Percentiles rank a stretch among this genome's conserved stretches.
Evolutionary conservation across 768 basidiomycete species (phyloP).

Genomic region (Leccinellum albellum): DNA sequence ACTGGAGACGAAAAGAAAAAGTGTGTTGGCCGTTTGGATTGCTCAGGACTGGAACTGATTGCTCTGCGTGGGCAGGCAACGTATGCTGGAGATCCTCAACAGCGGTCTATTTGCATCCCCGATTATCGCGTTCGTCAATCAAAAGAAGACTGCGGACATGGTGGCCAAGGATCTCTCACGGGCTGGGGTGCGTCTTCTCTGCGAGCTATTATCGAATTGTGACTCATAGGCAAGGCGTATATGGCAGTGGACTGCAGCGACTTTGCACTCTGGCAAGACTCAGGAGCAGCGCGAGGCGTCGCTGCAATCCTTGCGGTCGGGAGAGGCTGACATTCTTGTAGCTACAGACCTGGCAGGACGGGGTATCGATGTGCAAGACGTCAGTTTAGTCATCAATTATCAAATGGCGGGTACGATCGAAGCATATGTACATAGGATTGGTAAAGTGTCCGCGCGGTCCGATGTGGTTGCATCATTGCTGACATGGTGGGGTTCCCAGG

Average conservation of each 20-base stretch:
- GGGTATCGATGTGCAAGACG: slow-evolving; percentile 98
- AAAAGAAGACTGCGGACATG: slow-evolving; percentile 99
- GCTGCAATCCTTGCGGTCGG: slow-evolving; percentile 78
- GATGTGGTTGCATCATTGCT: neutral
- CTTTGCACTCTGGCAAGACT: slow-evolving; percentile 94
- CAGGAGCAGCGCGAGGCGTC: slow-evolving; percentile 97
- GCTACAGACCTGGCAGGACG: slow-evolving; percentile 98
- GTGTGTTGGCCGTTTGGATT: slow-evolving; percentile 42
- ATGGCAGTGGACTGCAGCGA: slow-evolving; percentile 80
- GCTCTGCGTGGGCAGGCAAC: slow-evolving; percentile 47
- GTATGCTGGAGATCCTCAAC: slow-evolving; percentile 89
- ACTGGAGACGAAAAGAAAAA: slow-evolving; percentile 95
- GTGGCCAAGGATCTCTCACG: slow-evolving; percentile 92
- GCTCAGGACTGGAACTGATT: slow-evolving; percentile 6
- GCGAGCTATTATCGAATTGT: neutral
- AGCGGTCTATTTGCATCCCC: slow-evolving; percentile 78
- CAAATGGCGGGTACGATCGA: slow-evolving; percentile 97
- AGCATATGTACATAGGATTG: slow-evolving; percentile 96
- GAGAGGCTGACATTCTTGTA: slow-evolving; percentile 85
- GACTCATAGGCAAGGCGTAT: slow-evolving; percentile 1
- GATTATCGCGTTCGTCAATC: slow-evolving; percentile 98
- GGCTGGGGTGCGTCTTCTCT: slow-evolving; percentile 63
- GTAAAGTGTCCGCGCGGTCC: slow-evolving; percentile 37
- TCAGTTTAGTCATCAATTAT: slow-evolving; percentile 93
- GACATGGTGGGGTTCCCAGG: slow-evolving; percentile 42